Percentiles rank a stretch among this genome's conserved stretches.
Conservation (phyloP, 176 grass and related monocot genomes). For the Bonia amplexicaulis region DNA sequence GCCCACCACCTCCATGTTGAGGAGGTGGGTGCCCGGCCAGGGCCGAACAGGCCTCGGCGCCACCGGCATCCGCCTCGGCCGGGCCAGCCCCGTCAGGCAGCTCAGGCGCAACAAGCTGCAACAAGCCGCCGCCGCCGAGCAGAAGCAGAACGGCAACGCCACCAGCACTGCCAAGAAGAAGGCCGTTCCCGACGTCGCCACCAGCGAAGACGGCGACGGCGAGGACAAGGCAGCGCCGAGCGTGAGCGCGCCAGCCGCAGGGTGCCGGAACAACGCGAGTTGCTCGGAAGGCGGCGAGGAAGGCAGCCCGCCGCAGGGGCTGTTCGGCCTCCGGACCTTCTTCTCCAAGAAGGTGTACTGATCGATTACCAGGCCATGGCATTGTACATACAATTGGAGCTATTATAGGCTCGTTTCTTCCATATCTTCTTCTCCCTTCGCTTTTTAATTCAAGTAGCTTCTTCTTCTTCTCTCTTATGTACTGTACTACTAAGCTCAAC, state of each 20-base stretch:
- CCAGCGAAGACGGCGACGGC: neutral
- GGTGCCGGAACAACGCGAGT: conserved; percentile 53
- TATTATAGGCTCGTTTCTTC: neutral
- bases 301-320: conserved; percentile 29
- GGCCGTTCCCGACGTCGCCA: neutral
- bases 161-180: conserved; percentile 19
- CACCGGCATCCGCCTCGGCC: conserved; percentile 69
- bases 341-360: conserved; percentile 96
- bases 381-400: conserved; percentile 42
- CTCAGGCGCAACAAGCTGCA: conserved; percentile 60
- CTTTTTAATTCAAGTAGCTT: conserved; percentile 7
- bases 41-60: conserved; percentile 11
- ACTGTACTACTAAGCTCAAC: conserved; percentile 8
- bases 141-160: conserved; percentile 27
- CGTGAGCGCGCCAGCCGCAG: conserved; percentile 39
- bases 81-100: conserved; percentile 70
- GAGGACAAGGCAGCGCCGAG: conserved; percentile 21
- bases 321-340: conserved; percentile 72
- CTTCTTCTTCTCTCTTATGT: neutral
- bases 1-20: conserved; percentile 30
- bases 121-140: conserved; percentile 34
- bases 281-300: conserved; percentile 31
- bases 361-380: conserved; percentile 12
- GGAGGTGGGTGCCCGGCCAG: conserved; percentile 48
- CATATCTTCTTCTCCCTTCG: neutral